phyloP scores from a whole-genome alignment of 75 land plant genomes.

The Azolla pinnata region DNA sequence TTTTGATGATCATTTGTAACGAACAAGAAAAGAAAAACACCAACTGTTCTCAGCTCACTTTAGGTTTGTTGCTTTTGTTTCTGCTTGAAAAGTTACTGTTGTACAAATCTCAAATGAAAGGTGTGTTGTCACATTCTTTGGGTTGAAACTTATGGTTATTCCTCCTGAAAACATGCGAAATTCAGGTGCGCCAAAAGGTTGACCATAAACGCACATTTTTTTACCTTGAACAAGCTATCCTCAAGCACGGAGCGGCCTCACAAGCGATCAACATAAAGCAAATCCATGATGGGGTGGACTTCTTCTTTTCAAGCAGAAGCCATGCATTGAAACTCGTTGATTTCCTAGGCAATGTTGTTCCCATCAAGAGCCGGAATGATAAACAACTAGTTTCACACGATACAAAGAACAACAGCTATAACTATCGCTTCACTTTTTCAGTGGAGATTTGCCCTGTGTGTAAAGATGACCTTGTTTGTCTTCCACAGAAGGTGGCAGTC shows the following conservation, averaged over 20 bases:
- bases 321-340: slow-evolving; percentile 59
- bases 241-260: slow-evolving; percentile 53
- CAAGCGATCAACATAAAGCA: slow-evolving; percentile 51
- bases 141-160: no score
- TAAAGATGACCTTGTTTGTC: slow-evolving; percentile 66
- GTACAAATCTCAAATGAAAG: no score
- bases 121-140: no score
- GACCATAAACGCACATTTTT: slow-evolving; percentile 65
- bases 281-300: slow-evolving; percentile 57
- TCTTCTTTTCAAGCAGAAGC: slow-evolving; percentile 52
- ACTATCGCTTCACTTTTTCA: slow-evolving; percentile 69
- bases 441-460: slow-evolving; percentile 72
- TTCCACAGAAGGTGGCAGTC: slow-evolving; percentile 53
- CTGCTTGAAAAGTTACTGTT: no score
- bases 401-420: slow-evolving; percentile 58
- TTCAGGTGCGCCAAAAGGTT: slow-evolving; percentile 66
- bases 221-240: slow-evolving; percentile 65
- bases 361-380: slow-evolving; percentile 36
- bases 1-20: no score
- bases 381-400: slow-evolving; percentile 79
- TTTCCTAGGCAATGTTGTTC: slow-evolving; percentile 43
- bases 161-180: no score
- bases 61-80: no score
- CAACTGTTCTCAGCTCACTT: no score
- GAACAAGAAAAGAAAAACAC: no score